Conservation (phyloP, 2,329 filamentous ascomycete genomes). For the Elsinoe batatas region DNA sequence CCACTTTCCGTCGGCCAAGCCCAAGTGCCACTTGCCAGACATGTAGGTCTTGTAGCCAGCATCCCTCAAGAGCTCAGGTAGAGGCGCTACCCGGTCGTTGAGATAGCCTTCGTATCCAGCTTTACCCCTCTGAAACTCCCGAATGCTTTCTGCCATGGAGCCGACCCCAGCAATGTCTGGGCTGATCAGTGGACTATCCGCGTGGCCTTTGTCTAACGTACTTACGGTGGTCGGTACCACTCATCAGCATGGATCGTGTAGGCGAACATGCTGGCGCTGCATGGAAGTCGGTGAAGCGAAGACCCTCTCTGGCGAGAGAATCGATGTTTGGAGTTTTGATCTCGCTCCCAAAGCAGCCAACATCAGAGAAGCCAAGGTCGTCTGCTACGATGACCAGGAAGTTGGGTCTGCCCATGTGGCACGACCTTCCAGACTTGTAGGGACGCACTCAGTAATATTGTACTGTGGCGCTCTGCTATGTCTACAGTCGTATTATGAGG, state of each 20-base stretch:
- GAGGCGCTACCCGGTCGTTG: slow-evolving; percentile 26
- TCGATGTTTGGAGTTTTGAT: slow-evolving; percentile 25
- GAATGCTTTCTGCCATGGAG: slow-evolving; percentile 23
- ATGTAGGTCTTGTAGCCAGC: slow-evolving; percentile 29
- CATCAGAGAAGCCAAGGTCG: slow-evolving; percentile 26
- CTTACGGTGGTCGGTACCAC: slow-evolving; percentile 25
- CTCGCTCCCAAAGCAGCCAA: slow-evolving; percentile 24
- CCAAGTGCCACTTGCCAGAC: slow-evolving; percentile 32
- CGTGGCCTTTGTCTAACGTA: not conserved
- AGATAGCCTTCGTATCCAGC: slow-evolving; percentile 31
- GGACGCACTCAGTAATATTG: no score
- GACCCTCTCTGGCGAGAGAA: slow-evolving; percentile 15
- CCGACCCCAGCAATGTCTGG: slow-evolving; percentile 27
- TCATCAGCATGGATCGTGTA: slow-evolving; percentile 28
- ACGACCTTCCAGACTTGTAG: no score
- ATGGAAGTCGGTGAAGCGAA: slow-evolving; percentile 25
- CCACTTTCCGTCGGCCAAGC: slow-evolving; percentile 22
- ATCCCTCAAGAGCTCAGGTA: slow-evolving; percentile 29
- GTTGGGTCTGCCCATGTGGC: slow-evolving; percentile 16
- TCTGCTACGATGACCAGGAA: slow-evolving; percentile 21
- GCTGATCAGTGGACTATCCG: not conserved
- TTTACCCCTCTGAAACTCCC: slow-evolving; percentile 20
- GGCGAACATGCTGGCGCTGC: slow-evolving; percentile 27
- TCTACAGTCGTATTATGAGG: no score
- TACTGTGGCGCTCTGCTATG: no score